These are phyloP conservation scores for Starmera dryadoides DNA, from an alignment of 805 yeast species.

Conservation along the genomic window DNA sequence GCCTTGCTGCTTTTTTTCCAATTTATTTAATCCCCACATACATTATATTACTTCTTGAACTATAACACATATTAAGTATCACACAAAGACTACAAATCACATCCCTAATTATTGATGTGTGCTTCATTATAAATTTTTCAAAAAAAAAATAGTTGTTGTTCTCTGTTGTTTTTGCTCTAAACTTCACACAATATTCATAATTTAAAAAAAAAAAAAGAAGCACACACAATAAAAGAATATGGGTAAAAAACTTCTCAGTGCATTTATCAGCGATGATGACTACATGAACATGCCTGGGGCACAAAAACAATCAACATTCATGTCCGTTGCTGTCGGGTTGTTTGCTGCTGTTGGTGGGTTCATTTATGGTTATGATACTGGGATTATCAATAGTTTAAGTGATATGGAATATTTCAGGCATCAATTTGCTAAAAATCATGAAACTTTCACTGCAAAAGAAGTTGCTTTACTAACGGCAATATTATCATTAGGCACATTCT, in stretches of 20 bases:
- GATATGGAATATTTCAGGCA: constrained; percentile 66
- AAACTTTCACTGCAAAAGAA: constrained; percentile 49
- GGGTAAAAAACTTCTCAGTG: not conserved
- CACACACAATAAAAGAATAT: not conserved
- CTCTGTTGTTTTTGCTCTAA: too few relatives aligned
- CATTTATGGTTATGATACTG: constrained; percentile 86
- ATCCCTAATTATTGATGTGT: not conserved
- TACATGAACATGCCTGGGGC: constrained; percentile 20
- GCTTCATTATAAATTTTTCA: not conserved
- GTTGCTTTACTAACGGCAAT: constrained; percentile 69
- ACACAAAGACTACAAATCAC: not conserved
- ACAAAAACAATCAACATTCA: constrained; percentile 39
- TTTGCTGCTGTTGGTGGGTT: constrained; percentile 92
- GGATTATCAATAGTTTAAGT: constrained; percentile 68
- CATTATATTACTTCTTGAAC: not conserved
- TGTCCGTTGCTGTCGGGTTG: constrained; percentile 68
- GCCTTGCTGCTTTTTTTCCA: too few relatives aligned
- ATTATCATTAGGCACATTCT: constrained; percentile 75
- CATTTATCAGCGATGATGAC: not conserved
- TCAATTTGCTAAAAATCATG: constrained; percentile 43
- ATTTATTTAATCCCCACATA: not conserved
- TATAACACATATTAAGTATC: too few relatives aligned
- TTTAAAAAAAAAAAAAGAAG: not conserved
- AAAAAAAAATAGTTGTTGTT: too few relatives aligned
- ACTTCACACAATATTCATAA: too few relatives aligned